Percentiles rank a stretch among this genome's conserved stretches.
These are phyloP conservation scores for Scytalidium sp. DNA, from an alignment of 2,329 filamentous ascomycete genomes.

Conservation along the genomic window DNA sequence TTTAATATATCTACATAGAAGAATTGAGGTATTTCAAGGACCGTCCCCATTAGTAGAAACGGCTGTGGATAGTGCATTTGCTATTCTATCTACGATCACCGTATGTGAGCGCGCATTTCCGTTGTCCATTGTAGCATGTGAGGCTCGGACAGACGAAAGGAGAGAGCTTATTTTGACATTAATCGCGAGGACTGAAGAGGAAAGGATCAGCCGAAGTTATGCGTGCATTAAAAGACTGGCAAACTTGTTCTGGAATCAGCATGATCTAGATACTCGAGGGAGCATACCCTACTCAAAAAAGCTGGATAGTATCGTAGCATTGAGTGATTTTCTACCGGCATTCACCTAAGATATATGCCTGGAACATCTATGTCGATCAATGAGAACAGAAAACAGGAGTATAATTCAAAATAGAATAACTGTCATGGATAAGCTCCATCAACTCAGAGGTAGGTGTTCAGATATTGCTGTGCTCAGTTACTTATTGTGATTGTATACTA, in stretches of 20 bases:
- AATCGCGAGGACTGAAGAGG: constrained; percentile 23
- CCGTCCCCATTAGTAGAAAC: not conserved
- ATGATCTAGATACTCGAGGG: not conserved
- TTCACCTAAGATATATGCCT: not conserved
- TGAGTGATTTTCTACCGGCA: not conserved
- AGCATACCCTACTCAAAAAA: not conserved
- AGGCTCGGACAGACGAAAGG: constrained; percentile 31
- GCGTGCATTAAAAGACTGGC: not conserved
- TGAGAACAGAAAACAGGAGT: too few species aligned
- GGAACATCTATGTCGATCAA: too few species aligned
- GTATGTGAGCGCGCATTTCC: constrained; percentile 33
- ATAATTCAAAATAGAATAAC: too few species aligned
- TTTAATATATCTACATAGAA: not conserved
- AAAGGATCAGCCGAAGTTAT: not conserved
- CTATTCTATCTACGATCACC: constrained; percentile 5
- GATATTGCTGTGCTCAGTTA: too few species aligned
- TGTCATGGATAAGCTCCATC: too few species aligned
- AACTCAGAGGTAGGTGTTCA: too few species aligned
- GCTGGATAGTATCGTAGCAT: not conserved
- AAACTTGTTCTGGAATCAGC: not conserved
- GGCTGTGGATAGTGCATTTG: not conserved
- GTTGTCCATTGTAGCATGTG: constrained; percentile 31
- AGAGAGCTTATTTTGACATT: constrained; percentile 27
- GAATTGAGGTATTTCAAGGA: not conserved
- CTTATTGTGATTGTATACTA: too few species aligned